Evolutionary conservation across 495 filamentous ascomycete species (phyloP), one percentile per base, ranked within the genome.

Genomic region (Trichoderma erinaceum): DNA sequence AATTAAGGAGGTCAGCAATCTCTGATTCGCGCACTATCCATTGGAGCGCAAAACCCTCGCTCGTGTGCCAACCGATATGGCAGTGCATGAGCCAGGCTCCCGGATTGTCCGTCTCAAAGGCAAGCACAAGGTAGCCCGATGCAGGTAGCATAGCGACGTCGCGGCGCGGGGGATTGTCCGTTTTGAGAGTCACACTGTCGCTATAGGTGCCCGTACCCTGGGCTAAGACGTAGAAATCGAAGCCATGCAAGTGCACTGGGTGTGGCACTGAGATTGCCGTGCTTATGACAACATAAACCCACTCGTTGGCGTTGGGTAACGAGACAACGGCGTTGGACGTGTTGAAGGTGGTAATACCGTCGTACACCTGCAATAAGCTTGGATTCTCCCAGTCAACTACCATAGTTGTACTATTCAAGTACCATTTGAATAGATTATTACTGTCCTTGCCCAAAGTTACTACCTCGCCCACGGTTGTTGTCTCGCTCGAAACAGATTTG

Each of bases 211-310:
- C 74, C 8, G 66, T 23, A 46, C 76, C 78, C 68, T 87, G 81
- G 16, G 79, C 79, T 4, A 89, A 74, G 12, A 87, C 77, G 52
- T 74, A 76, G 75, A 89, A 89, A 67, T 87, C 80, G 72, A 89
- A 81, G 1, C 85, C 86, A 72, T 87, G 84, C 13, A 89, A 73
- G 68, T 88, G 84, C 43, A 87, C 82, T 15, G 83, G 85, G 64
- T 82, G 86, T 41, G 71, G 70, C 11, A 63, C 66, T 71, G 4
- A 71, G 70, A 64, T 72, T 72, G 0, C 46, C 8, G 70, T 78
- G 58, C 68, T 68, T 27, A 64, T 61, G 16, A 64, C 66, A 15
- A 21, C 50, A 35, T 70, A 65, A 41, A 64, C 41, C 65, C 52
- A 64, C 8, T 68, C 29, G 50, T 71, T 67, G 48, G 68, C 69